Conservation (phyloP, 2,329 filamentous ascomycete genomes). For the Ceratocystis huliohia region DNA sequence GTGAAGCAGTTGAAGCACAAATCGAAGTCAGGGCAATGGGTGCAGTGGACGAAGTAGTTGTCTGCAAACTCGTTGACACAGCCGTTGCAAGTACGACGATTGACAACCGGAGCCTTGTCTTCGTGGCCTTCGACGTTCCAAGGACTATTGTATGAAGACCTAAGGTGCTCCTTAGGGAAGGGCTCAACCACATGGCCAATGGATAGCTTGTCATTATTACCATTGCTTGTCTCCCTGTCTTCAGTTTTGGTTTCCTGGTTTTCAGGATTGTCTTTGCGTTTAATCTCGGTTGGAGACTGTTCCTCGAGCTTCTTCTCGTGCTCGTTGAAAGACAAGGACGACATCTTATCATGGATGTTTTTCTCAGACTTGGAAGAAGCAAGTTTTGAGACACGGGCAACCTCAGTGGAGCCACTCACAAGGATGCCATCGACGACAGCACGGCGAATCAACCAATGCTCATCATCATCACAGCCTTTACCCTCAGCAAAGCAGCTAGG, state of each 20-base stretch:
- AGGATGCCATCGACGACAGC: constrained; percentile 65
- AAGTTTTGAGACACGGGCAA: constrained; percentile 32
- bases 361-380: neutral
- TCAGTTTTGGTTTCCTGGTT: neutral
- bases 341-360: neutral
- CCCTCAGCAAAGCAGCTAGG: constrained; percentile 62
- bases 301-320: neutral
- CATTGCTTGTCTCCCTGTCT: neutral
- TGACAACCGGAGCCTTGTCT: constrained; percentile 17
- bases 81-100: constrained; percentile 56
- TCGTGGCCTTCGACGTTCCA: neutral
- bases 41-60: constrained; percentile 73
- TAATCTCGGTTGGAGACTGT: neutral
- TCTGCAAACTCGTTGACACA: constrained; percentile 53
- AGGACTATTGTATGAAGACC: neutral
- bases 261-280: neutral
- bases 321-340: neutral
- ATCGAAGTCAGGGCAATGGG: constrained; percentile 76
- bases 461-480: constrained; percentile 60
- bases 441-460: constrained; percentile 93
- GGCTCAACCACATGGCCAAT: too few relatives aligned
- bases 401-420: constrained; percentile 75
- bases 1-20: constrained; percentile 75
- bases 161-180: too few relatives aligned
- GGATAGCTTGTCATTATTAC: neutral